Evolutionary conservation across 1,284 basidiomycete species (phyloP).

Genomic region (Coniferiporia sulphurascens): DNA sequence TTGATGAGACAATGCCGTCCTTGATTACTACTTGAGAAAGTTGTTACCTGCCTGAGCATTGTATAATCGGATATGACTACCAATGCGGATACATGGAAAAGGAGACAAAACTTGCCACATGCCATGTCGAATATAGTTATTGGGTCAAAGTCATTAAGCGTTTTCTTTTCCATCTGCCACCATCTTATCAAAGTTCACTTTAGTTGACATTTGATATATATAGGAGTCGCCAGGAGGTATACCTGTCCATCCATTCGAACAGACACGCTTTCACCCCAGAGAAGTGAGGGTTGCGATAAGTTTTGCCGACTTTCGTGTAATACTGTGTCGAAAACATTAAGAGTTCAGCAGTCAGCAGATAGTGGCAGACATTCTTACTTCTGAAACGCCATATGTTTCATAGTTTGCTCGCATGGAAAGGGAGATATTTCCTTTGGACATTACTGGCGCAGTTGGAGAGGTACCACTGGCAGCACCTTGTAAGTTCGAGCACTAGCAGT

Average conservation of each 20-base stretch:
- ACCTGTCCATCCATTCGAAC: conserved; percentile 50
- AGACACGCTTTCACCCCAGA: conserved; percentile 58
- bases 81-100: background rate
- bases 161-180: conserved; percentile 34
- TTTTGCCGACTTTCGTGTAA: conserved; percentile 48
- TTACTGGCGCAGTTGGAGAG: conserved; percentile 31
- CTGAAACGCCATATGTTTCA: conserved; percentile 56
- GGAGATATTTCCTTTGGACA: conserved; percentile 44
- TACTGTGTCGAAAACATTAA: conserved; percentile 31
- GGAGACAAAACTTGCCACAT: conserved; percentile 37
- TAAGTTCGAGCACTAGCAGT: too few relatives aligned
- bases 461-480: conserved; percentile 26
- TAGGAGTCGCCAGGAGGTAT: background rate
- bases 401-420: conserved; percentile 70
- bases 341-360: background rate
- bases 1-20: background rate
- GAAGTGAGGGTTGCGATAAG: conserved; percentile 71
- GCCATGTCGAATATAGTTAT: conserved; percentile 45
- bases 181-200: conserved; percentile 27
- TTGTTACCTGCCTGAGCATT: background rate
- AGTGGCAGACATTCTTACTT: conserved; percentile 34
- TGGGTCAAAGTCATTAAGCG: conserved; percentile 19
- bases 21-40: background rate
- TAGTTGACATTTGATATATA: conserved; percentile 27
- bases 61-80: too few relatives aligned